phyloP scores from a whole-genome alignment of 768 basidiomycete genomes.

The Termitomyces sp. region DNA sequence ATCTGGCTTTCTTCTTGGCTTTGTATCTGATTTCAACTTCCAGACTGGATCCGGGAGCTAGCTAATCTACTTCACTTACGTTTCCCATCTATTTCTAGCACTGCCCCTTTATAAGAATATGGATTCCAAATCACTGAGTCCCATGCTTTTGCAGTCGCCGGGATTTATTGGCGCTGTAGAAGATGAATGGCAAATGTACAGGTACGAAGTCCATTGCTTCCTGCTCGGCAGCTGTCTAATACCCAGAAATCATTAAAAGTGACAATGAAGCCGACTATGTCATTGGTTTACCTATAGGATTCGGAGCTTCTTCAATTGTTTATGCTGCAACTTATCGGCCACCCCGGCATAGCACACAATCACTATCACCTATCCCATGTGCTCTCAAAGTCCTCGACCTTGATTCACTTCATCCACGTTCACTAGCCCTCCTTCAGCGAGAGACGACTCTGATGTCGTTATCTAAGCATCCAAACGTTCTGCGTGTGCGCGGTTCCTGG shows the following conservation, averaged over 20 bases:
- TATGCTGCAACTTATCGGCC: constrained; percentile 67
- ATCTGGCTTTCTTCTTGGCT: neutral
- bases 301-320: constrained; percentile 89
- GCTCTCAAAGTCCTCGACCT: constrained; percentile 90
- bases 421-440: constrained; percentile 68
- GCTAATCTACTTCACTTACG: neutral
- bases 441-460: constrained; percentile 92
- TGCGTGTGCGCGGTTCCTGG: constrained; percentile 90
- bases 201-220: constrained; percentile 32
- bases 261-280: constrained; percentile 68
- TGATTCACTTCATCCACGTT: constrained; percentile 65
- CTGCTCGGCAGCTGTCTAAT: neutral
- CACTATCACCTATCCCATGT: constrained; percentile 44
- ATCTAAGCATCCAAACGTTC: constrained; percentile 88
- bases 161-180: constrained; percentile 75
- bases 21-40: neutral
- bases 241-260: constrained; percentile 29
- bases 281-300: constrained; percentile 76
- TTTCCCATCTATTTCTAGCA: neutral
- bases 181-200: constrained; percentile 81
- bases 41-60: constrained; percentile 4
- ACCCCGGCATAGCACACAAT: constrained; percentile 4
- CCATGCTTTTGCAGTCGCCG: constrained; percentile 9
- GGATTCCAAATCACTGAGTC: constrained; percentile 8
- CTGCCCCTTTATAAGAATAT: constrained; percentile 9